Conservation (phyloP, 139 green algal genomes). For the Yamagishiella unicocca region DNA sequence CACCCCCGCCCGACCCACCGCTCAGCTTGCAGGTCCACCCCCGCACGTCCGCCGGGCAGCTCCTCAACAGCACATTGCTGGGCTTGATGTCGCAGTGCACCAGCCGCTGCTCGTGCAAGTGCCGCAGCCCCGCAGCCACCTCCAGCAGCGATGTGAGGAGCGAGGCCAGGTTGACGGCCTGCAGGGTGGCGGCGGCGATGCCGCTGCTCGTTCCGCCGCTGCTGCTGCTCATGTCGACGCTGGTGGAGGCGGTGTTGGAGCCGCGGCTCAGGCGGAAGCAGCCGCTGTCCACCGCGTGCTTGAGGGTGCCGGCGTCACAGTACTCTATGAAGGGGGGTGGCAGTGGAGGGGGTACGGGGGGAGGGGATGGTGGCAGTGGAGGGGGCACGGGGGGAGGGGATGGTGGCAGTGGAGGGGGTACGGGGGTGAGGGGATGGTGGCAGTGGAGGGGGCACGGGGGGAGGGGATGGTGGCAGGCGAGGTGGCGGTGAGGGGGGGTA, state of each 20-base stretch:
- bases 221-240: not conserved
- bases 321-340: not conserved
- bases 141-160: constrained; percentile 33
- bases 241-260: not conserved
- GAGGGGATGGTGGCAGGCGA: not conserved
- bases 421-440: not conserved
- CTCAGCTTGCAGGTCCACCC: constrained; percentile 52
- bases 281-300: constrained; percentile 5
- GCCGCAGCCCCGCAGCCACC: constrained; percentile 24
- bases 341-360: not conserved
- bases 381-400: not conserved
- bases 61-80: constrained; percentile 72
- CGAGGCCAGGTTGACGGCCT: not conserved
- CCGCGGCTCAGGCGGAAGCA: not conserved
- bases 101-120: constrained; percentile 28
- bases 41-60: not conserved
- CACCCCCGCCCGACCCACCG: constrained; percentile 2
- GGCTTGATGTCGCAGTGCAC: constrained; percentile 72
- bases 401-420: not conserved
- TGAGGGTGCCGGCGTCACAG: constrained; percentile 28
- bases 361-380: not conserved
- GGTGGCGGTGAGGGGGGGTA: too few species aligned
- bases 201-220: not conserved
- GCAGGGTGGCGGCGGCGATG: not conserved
- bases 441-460: not conserved